phyloP scores from a whole-genome alignment of 257 asterid genomes.

The Pogostemon cablin region DNA sequence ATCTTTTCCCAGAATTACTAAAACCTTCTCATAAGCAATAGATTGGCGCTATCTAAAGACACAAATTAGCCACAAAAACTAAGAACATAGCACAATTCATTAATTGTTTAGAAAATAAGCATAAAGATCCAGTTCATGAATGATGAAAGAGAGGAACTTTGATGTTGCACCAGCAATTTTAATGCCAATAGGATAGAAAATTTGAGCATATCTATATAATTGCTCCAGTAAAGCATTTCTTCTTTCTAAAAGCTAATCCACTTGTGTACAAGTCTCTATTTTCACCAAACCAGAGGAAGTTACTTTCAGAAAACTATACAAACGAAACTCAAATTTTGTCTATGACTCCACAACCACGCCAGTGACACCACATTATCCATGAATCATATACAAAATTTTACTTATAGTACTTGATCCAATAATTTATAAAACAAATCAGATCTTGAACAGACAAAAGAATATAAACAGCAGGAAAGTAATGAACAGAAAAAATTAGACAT shows the following conservation, averaged over 20 bases:
- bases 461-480: constrained; percentile 29
- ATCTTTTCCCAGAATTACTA: no score
- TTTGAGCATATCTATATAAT: background rate
- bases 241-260: background rate
- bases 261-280: constrained; percentile 1
- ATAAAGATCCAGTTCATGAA: background rate
- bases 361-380: constrained; percentile 2
- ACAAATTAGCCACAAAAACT: background rate
- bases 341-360: constrained; percentile 11
- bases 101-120: constrained; percentile 4
- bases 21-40: no score
- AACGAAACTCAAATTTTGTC: background rate
- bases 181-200: background rate
- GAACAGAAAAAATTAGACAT: constrained; percentile 2
- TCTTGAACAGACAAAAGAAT: constrained; percentile 10
- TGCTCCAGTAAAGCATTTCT: background rate
- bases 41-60: background rate
- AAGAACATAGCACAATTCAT: background rate
- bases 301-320: background rate
- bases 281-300: constrained; percentile 14
- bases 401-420: background rate
- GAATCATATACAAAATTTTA: constrained; percentile 19
- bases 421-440: constrained; percentile 25
- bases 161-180: constrained; percentile 6
- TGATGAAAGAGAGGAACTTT: background rate